Evolutionary conservation across 1,284 basidiomycete genomes (phyloP), one percentile per base, ranked within the genome.

Genomic region (Moesziomyces parantarcticus): DNA sequence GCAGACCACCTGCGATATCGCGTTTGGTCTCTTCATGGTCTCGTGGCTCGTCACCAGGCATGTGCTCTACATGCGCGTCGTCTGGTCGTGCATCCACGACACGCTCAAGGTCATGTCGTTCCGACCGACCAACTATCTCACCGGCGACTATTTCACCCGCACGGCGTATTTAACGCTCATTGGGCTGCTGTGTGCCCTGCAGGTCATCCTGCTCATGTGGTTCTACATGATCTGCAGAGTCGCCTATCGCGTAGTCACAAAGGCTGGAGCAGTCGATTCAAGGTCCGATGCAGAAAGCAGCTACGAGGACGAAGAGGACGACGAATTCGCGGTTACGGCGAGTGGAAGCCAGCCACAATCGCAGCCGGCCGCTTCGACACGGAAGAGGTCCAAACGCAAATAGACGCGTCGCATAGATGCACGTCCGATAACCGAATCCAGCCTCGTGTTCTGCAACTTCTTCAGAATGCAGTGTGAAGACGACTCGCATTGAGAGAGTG

Each of bases 151-250:
- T 36, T 56, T 72, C 26, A 71, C 55, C 16, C 36, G 29, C 9
- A 49, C 51, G 1, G 41, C 58, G 8, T 76, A 69, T 34, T 20
- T 44, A 1, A 22, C 46, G 13, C 69, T 83, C 32, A 57, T 76
- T 0, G 67, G 43, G 0, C 52, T 82, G 22, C 75, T 83, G 1
- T 50, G 49, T 8, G 59, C 61, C 6, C 54, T 83, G 40, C 84
- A 93, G 88, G 79, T 90, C 32, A 83, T 97, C 36, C 90, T 94
- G 82, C 85, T 90, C 18, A 84, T 92, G 44, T 97, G 94, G 95
- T 93, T 93, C 85, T 87, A 87, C 76, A 90, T 92, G 89, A 93
- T 95, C 65, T 88, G 90, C 75, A 88, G 89, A 26, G 88, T 97
- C 16, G 92, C 92, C 11, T 92, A 89, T 81, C 87, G 89, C 25